phyloP scores from a whole-genome alignment of 2,329 filamentous ascomycete genomes.

The Colletotrichum higginsianum region DNA sequence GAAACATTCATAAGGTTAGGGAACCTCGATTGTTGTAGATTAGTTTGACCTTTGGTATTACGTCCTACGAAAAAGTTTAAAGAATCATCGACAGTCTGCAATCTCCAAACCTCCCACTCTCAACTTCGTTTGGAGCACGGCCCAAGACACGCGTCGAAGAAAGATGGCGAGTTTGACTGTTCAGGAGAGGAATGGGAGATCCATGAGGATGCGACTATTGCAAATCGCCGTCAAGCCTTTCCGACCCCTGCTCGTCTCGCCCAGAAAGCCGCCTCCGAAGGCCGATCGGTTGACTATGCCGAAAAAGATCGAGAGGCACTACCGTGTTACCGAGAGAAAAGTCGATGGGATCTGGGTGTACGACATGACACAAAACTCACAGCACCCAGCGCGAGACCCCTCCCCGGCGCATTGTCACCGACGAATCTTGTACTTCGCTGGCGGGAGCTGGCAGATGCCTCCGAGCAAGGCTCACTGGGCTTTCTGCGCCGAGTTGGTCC shows the following conservation, averaged over 20 bases:
- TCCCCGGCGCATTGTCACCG: background rate
- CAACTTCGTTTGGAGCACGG: too few relatives aligned
- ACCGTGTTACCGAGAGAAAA: background rate
- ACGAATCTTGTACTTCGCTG: slow-evolving; percentile 67
- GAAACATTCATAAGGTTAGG: background rate
- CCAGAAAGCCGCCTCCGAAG: background rate
- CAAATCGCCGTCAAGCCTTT: background rate
- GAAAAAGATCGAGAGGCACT: background rate
- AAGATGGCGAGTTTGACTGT: background rate
- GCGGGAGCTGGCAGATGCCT: slow-evolving; percentile 69
- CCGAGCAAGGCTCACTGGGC: slow-evolving; percentile 67
- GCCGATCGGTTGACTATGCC: background rate
- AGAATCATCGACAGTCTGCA: too few relatives aligned
- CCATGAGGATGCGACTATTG: background rate
- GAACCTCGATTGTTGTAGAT: too few relatives aligned
- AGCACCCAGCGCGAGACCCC: too few relatives aligned
- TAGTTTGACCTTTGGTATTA: too few relatives aligned
- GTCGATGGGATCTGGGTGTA: background rate
- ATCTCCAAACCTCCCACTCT: too few relatives aligned
- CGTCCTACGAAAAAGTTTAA: too few relatives aligned
- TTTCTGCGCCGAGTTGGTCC: slow-evolving; percentile 61
- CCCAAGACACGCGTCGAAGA: too few relatives aligned
- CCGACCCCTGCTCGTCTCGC: background rate
- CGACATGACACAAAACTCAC: background rate
- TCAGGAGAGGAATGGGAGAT: background rate